A percentile compares a stretch with the other conserved stretches of the same genome.
Conservation (phyloP, 2,329 filamentous ascomycete species). For the Aureobasidium namibiae region DNA sequence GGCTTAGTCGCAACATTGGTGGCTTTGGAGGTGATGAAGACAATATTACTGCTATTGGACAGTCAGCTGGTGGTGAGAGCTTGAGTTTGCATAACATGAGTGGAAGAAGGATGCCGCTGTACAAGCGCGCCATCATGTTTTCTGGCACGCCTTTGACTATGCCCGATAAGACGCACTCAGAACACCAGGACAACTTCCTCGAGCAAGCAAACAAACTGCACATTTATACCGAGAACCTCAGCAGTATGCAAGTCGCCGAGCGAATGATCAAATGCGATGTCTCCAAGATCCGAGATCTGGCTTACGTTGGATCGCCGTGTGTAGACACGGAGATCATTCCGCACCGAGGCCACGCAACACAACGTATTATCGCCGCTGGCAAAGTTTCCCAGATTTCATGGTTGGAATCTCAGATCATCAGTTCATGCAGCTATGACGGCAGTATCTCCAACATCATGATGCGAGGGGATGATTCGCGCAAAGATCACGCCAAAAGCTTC, state of each 20-base stretch:
- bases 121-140: conserved; percentile 16
- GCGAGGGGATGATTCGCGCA: conserved; percentile 43
- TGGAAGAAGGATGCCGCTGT: conserved; percentile 1
- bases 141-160: conserved; percentile 16
- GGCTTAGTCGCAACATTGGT: conserved; percentile 43
- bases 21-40: conserved; percentile 40
- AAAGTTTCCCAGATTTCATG: neutral
- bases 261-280: conserved; percentile 13
- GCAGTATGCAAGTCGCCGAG: conserved; percentile 10
- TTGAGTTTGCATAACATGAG: conserved; percentile 14
- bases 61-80: conserved; percentile 17
- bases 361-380: conserved; percentile 1
- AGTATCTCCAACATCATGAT: conserved; percentile 24
- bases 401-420: conserved; percentile 15
- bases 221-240: neutral
- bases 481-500: conserved; percentile 49
- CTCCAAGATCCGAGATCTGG: conserved; percentile 14
- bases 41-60: conserved; percentile 16
- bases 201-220: conserved; percentile 13
- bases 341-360: conserved; percentile 13
- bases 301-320: conserved; percentile 15
- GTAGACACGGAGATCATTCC: conserved; percentile 13
- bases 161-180: conserved; percentile 13
- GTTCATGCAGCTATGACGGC: conserved; percentile 23
- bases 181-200: conserved; percentile 16